A percentile compares a stretch with the other conserved stretches of the same genome.
Conservation (phyloP, 2,329 filamentous ascomycete genomes). For the Rosellinia necatrix region DNA sequence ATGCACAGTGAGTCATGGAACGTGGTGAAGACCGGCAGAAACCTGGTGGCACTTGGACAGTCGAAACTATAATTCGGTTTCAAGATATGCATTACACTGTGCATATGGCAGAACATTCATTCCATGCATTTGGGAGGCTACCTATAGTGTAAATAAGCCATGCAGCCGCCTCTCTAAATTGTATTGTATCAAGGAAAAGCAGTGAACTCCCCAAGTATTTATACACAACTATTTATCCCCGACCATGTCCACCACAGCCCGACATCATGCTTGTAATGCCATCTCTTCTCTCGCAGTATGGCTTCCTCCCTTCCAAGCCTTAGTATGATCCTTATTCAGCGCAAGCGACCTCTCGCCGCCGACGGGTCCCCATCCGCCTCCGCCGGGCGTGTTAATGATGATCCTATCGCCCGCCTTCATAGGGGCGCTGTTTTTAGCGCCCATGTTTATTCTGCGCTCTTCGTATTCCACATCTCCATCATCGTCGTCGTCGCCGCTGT, state of each 20-base stretch:
- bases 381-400: constrained; percentile 77
- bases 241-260: not conserved
- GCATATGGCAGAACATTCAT: not conserved
- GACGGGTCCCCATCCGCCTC: constrained; percentile 73
- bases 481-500: not conserved
- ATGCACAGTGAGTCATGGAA: constrained; percentile 15
- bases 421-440: constrained; percentile 77
- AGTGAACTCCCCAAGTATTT: not conserved
- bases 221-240: not conserved
- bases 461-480: constrained; percentile 51
- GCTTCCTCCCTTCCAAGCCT: constrained; percentile 60
- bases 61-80: too few relatives aligned
- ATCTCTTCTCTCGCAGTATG: constrained; percentile 60
- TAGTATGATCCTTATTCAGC: constrained; percentile 57
- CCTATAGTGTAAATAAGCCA: not conserved
- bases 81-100: not conserved
- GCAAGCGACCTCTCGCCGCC: constrained; percentile 61
- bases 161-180: too few relatives aligned
- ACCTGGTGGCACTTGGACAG: too few relatives aligned
- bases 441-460: constrained; percentile 71
- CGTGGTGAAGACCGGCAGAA: not conserved
- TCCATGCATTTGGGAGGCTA: not conserved
- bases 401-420: constrained; percentile 80
- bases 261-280: constrained; percentile 55
- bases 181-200: too few relatives aligned